Conservation (phyloP, 306 rosid genomes). For the Quercus gilva region DNA sequence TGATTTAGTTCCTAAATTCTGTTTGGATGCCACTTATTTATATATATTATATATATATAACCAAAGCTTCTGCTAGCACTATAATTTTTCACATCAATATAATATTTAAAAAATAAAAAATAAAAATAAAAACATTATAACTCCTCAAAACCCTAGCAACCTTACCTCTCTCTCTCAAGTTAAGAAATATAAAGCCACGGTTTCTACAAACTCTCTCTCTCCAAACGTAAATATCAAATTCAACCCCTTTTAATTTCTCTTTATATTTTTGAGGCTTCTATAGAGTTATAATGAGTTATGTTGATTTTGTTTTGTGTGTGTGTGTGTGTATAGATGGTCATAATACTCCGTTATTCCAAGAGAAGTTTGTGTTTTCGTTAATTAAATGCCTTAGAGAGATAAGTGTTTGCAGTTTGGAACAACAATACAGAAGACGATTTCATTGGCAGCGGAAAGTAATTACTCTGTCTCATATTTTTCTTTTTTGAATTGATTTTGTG, state of each 20-base stretch:
- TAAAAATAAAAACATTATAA: too few species aligned
- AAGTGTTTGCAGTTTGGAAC: conserved; percentile 75
- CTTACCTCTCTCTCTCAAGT: too few species aligned
- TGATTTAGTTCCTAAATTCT: too few species aligned
- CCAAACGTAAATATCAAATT: neutral
- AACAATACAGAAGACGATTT: conserved; percentile 78
- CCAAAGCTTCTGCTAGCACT: too few species aligned
- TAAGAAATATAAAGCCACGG: too few species aligned
- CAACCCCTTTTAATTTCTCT: neutral
- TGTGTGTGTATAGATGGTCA: conserved; percentile 61
- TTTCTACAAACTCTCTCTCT: too few species aligned
- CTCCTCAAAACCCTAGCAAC: too few species aligned
- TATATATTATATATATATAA: too few species aligned
- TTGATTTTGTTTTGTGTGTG: neutral
- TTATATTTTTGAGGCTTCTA: neutral
- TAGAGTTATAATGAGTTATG: conserved; percentile 7
- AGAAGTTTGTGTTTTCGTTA: conserved; percentile 63
- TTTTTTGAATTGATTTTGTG: neutral
- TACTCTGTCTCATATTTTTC: neutral
- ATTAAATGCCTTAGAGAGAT: conserved; percentile 83
- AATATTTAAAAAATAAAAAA: too few species aligned
- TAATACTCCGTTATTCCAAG: conserved; percentile 60
- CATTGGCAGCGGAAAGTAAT: conserved; percentile 78
- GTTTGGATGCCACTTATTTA: rapidly evolving
- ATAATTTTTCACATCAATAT: too few species aligned